Percentiles rank a stretch among this genome's conserved stretches.
Conservation (phyloP, 1,284 basidiomycete genomes). For the Anthracocystis walkeri region DNA sequence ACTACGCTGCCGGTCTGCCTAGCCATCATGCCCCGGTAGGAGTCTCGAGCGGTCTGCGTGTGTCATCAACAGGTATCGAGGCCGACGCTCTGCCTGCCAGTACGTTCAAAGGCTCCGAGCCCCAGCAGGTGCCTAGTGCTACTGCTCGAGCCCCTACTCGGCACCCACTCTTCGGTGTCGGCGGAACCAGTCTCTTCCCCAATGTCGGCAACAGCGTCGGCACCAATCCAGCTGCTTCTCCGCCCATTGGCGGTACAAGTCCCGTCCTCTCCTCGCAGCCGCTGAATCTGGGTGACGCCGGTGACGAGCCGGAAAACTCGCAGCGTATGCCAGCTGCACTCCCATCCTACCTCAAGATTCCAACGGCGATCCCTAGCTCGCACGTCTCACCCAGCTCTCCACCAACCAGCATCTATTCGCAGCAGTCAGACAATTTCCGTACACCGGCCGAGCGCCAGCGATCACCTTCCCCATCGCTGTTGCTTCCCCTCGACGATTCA, state of each 20-base stretch:
- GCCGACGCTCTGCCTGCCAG: conserved; percentile 10
- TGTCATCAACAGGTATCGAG: conserved; percentile 24
- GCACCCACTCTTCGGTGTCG: conserved; percentile 43
- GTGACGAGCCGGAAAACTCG: conserved; percentile 17
- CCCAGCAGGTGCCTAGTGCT: conserved; percentile 34
- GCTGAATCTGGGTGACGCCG: conserved; percentile 16
- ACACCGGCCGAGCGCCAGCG: conserved; percentile 18
- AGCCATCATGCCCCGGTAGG: conserved; percentile 40
- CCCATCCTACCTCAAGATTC: conserved; percentile 68
- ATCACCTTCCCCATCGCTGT: conserved; percentile 45
- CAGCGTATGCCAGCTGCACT: conserved; percentile 44
- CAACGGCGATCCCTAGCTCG: conserved; percentile 64
- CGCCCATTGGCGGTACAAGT: conserved; percentile 38
- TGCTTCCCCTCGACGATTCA: conserved; percentile 26
- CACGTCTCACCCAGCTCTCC: conserved; percentile 46
- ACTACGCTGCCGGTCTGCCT: conserved; percentile 48
- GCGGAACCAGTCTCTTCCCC: conserved; percentile 38
- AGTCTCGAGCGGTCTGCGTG: conserved; percentile 41
- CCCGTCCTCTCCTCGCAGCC: conserved; percentile 46
- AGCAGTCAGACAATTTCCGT: conserved; percentile 31
- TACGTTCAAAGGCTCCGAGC: conserved; percentile 28
- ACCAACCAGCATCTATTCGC: conserved; percentile 37
- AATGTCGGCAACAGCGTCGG: conserved; percentile 43
- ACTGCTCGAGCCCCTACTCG: conserved; percentile 31
- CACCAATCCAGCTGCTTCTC: conserved; percentile 40